These are phyloP conservation scores for Conringia planisiliqua DNA, from an alignment of 345 rosid species.

Conservation along the genomic window DNA sequence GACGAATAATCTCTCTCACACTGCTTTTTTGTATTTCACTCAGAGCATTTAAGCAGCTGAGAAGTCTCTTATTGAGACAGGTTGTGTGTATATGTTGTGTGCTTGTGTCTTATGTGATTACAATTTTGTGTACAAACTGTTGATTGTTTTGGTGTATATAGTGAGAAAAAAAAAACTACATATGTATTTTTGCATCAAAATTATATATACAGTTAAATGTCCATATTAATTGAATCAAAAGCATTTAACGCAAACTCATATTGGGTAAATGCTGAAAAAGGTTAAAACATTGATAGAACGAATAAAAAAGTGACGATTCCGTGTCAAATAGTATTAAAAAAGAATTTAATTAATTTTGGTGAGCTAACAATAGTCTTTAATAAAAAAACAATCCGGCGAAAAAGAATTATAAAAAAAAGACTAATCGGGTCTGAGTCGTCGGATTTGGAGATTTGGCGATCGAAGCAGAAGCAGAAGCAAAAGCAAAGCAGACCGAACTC, in stretches of 20 bases:
- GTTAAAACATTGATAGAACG: too few relatives aligned
- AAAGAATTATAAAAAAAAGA: neutral
- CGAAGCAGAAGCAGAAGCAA: neutral
- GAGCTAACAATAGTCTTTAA: too few relatives aligned
- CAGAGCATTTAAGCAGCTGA: neutral
- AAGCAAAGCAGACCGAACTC: neutral
- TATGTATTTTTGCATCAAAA: too few relatives aligned
- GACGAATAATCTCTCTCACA: neutral
- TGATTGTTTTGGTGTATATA: neutral
- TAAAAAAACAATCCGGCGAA: too few relatives aligned
- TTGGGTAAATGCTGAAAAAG: too few relatives aligned
- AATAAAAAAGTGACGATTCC: too few relatives aligned
- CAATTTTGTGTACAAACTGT: conserved; percentile 14
- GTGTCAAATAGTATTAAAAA: too few relatives aligned
- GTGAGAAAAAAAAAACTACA: neutral
- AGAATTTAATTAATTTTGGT: too few relatives aligned
- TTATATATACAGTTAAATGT: neutral
- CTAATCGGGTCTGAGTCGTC: neutral
- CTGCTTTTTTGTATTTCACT: neutral
- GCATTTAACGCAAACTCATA: neutral
- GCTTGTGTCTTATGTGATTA: neutral
- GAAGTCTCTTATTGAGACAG: neutral
- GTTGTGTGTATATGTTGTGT: neutral
- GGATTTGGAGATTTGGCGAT: neutral
- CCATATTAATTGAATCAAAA: neutral